Evolutionary conservation across 1,284 basidiomycete species (phyloP).

Genomic region (Coniferiporia sulphurascens): DNA sequence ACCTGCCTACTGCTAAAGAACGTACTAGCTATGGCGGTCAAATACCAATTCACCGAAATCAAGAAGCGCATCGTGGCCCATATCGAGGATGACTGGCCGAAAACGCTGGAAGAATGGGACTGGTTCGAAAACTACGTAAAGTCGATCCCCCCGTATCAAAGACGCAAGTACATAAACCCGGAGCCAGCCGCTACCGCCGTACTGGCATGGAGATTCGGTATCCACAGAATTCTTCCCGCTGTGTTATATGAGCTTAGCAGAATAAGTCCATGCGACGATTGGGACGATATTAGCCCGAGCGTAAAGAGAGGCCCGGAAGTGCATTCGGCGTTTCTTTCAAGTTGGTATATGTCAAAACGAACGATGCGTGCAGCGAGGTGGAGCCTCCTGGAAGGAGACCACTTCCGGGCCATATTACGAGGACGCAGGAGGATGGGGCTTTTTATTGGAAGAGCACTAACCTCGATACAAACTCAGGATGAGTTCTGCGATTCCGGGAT

Average conservation of each 20-base stretch:
- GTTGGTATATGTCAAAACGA: no score
- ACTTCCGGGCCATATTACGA: no score
- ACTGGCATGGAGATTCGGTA: neutral
- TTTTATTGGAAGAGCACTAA: no score
- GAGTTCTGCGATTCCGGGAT: no score
- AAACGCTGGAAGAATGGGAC: conserved; percentile 12
- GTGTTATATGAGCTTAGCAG: neutral
- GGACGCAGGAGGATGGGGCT: no score
- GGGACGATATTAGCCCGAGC: no score
- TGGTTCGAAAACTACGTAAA: neutral
- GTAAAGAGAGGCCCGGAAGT: no score
- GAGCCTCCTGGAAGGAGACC: no score
- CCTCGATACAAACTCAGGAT: no score
- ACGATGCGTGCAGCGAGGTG: no score
- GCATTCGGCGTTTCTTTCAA: no score
- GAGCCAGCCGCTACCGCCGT: neutral
- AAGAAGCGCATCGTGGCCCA: conserved; percentile 6
- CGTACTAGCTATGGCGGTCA: conserved; percentile 6
- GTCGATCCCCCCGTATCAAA: neutral
- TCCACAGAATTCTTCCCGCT: neutral
- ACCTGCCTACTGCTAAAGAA: neutral
- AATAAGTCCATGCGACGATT: no score
- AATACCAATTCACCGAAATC: conserved; percentile 8
- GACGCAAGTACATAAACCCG: neutral
- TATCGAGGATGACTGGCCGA: conserved; percentile 15